Evolutionary conservation across 108 stramenopile species (phyloP).

Genomic region (Schizochytrium sp.): DNA sequence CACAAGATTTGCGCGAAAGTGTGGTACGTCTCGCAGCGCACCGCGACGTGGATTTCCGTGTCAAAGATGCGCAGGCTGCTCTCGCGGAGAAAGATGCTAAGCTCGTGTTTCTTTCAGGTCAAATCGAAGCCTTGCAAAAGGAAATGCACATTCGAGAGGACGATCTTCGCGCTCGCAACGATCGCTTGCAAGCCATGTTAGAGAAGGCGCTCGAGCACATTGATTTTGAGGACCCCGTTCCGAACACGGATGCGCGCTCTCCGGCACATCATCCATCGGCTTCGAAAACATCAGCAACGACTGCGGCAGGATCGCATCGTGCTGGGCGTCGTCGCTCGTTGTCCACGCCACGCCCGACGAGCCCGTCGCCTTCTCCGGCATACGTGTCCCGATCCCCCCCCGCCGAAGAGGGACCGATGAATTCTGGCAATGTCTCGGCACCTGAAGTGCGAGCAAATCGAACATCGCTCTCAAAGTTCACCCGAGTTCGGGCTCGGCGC

Average conservation of each 20-base stretch:
- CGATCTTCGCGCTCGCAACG: background rate
- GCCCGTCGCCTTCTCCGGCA: too few species aligned
- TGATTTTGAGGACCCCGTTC: too few species aligned
- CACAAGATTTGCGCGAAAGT: background rate
- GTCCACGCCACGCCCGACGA: too few species aligned
- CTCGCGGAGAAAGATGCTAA: background rate
- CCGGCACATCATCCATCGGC: too few species aligned
- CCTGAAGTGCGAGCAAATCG: background rate
- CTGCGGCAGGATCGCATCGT: too few species aligned
- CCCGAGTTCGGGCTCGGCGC: background rate
- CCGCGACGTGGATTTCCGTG: background rate
- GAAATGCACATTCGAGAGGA: background rate
- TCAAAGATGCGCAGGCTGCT: background rate
- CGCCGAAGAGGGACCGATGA: too few species aligned
- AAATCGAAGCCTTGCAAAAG: background rate
- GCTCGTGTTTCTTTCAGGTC: background rate
- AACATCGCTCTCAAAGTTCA: background rate
- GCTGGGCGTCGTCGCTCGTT: too few species aligned
- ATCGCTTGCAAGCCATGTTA: background rate
- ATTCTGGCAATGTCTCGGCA: too few species aligned
- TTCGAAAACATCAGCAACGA: too few species aligned
- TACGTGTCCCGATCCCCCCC: too few species aligned
- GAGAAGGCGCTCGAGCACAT: background rate
- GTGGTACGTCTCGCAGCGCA: background rate
- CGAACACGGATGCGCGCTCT: too few species aligned